Conservation (phyloP, 2,329 filamentous ascomycete species). For the Apiospora aurea region DNA sequence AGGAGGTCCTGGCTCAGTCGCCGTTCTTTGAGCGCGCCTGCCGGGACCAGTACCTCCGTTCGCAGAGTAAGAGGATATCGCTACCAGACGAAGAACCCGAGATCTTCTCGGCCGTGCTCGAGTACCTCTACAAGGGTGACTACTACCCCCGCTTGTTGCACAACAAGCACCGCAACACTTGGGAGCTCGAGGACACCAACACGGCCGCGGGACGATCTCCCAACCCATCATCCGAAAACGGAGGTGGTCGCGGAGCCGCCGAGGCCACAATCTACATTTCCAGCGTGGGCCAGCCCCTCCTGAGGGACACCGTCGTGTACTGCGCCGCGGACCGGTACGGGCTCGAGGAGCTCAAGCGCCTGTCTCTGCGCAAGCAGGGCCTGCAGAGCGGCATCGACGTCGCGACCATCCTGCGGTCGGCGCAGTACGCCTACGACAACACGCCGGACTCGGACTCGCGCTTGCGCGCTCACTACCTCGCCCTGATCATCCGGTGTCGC, state of each 20-base stretch:
- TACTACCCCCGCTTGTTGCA: slow-evolving; percentile 90
- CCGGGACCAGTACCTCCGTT: slow-evolving; percentile 75
- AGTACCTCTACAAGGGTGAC: slow-evolving; percentile 97
- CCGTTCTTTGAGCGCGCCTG: slow-evolving; percentile 81
- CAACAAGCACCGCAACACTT: slow-evolving; percentile 85
- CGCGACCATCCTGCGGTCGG: slow-evolving; percentile 87
- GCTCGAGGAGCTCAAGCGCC: slow-evolving; percentile 88
- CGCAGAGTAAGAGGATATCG: slow-evolving; percentile 79
- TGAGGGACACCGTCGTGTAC: slow-evolving; percentile 94
- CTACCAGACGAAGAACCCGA: slow-evolving; percentile 83
- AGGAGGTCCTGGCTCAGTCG: slow-evolving; percentile 87
- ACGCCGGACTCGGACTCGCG: slow-evolving; percentile 92
- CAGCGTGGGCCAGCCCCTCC: slow-evolving; percentile 76
- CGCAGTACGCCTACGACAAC: slow-evolving; percentile 94
- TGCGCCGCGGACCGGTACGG: slow-evolving; percentile 90
- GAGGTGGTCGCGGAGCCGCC: slow-evolving; percentile 50
- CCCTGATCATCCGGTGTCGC: slow-evolving; percentile 95
- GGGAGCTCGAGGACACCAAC: slow-evolving; percentile 81
- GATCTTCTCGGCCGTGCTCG: slow-evolving; percentile 90
- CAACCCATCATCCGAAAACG: slow-evolving; percentile 53
- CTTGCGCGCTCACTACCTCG: slow-evolving; percentile 95
- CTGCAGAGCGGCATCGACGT: slow-evolving; percentile 92
- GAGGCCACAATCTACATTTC: slow-evolving; percentile 82
- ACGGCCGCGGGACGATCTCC: slow-evolving; percentile 50
- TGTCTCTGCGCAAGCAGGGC: slow-evolving; percentile 93